Percentiles rank a stretch among this genome's conserved stretches.
phyloP scores from a whole-genome alignment of 2,329 filamentous ascomycete species.

The Claviceps humidiphila region DNA sequence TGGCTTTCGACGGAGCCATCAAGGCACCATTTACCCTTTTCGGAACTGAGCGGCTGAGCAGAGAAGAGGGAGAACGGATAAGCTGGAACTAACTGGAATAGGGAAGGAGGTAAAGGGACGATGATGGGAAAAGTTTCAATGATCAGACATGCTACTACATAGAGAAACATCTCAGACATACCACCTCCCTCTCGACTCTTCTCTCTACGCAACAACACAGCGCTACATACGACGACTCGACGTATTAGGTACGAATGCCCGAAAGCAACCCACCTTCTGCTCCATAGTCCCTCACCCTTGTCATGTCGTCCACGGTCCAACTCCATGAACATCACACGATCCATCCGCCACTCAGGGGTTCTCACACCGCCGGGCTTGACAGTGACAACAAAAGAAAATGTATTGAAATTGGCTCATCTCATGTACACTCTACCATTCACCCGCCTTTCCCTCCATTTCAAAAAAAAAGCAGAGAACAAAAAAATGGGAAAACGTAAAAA shows the following conservation, averaged over 20 bases:
- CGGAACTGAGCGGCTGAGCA: too few species aligned
- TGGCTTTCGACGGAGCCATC: too few species aligned
- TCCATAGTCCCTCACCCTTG: constrained; percentile 1
- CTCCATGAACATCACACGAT: background rate
- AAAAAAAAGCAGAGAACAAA: background rate
- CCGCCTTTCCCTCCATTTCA: constrained; percentile 13
- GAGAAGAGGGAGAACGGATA: too few species aligned
- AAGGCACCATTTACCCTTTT: too few species aligned
- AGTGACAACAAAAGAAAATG: constrained; percentile 10
- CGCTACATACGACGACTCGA: constrained; percentile 45
- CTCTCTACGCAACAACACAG: constrained; percentile 50
- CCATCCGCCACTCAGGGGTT: too few species aligned
- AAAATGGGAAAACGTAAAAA: constrained; percentile 1
- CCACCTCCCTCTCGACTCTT: constrained; percentile 49
- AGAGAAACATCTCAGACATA: constrained; percentile 50
- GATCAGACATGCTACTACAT: background rate
- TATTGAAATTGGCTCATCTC: constrained; percentile 32
- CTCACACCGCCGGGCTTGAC: background rate
- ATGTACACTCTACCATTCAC: constrained; percentile 36
- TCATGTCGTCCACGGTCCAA: background rate
- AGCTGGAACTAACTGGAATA: too few species aligned
- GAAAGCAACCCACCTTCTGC: constrained; percentile 23
- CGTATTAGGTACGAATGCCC: constrained; percentile 23
- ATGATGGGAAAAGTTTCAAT: too few species aligned
- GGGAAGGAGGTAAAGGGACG: too few species aligned